Conservation (phyloP, 2,329 filamentous ascomycete species). For the Colletotrichum euphorbiae region DNA sequence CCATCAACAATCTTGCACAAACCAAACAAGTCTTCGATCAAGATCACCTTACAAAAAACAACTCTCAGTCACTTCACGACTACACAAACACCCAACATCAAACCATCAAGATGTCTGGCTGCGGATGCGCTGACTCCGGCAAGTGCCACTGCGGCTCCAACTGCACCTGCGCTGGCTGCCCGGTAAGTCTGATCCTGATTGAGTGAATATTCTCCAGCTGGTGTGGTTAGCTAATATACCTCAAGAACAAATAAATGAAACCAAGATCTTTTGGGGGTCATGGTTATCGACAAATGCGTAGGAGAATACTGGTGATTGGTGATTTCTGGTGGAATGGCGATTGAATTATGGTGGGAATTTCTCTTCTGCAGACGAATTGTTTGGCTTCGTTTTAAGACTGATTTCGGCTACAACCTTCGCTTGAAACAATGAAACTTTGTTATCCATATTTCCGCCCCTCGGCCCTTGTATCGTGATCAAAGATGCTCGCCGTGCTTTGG, state of each 20-base stretch:
- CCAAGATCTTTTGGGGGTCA: background rate
- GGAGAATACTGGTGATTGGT: background rate
- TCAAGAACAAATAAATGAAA: constrained; percentile 33
- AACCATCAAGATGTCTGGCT: constrained; percentile 54
- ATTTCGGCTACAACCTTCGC: background rate
- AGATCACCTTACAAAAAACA: background rate
- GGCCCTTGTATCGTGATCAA: background rate
- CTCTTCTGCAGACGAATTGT: background rate
- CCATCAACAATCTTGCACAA: constrained; percentile 20
- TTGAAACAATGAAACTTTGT: constrained; percentile 4
- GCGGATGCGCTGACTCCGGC: constrained; percentile 55
- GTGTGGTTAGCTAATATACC: background rate
- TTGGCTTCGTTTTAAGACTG: background rate
- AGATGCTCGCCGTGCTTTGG: too few relatives aligned
- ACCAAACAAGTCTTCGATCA: background rate
- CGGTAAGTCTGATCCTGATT: constrained; percentile 50
- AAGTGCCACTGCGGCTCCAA: constrained; percentile 55
- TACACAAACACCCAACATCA: constrained; percentile 2
- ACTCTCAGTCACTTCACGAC: background rate
- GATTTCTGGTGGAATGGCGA: background rate
- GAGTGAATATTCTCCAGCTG: background rate
- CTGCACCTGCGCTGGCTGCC: constrained; percentile 58
- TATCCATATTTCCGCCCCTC: background rate
- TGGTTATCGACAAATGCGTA: background rate
- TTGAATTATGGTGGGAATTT: background rate